Conservation (phyloP, 306 rosid genomes). For the Notholithocarpus densiflorus region DNA sequence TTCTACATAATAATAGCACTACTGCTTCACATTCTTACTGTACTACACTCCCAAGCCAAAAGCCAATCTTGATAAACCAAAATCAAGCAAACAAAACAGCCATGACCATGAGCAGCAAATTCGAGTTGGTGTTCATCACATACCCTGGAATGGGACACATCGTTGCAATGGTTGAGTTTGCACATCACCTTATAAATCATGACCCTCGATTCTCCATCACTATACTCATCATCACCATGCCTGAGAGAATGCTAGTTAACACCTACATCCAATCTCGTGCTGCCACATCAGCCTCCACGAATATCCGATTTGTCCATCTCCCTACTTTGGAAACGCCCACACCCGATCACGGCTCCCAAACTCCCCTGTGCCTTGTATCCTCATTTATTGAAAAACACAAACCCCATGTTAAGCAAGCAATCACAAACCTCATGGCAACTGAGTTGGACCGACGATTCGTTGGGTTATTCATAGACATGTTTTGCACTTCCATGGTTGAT, state of each 20-base stretch:
- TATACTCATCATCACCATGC: slow-evolving; percentile 40
- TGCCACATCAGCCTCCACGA: slow-evolving; percentile 14
- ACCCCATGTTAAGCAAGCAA: slow-evolving; percentile 21
- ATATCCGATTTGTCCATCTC: slow-evolving; percentile 38
- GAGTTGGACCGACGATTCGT: slow-evolving; percentile 23
- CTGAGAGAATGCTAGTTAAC: slow-evolving; percentile 38
- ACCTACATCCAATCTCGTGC: slow-evolving; percentile 37
- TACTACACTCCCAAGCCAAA: no score
- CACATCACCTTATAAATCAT: slow-evolving; percentile 39
- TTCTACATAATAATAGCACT: no score
- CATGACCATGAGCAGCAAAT: slow-evolving; percentile 9
- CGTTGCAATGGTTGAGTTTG: slow-evolving; percentile 56
- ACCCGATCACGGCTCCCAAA: slow-evolving; percentile 32
- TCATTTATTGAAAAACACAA: slow-evolving; percentile 35
- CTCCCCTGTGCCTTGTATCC: slow-evolving; percentile 19
- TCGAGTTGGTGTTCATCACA: slow-evolving; percentile 44
- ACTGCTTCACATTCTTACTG: no score
- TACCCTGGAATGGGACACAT: slow-evolving; percentile 53
- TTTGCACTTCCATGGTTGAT: slow-evolving; percentile 43
- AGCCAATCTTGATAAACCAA: not conserved
- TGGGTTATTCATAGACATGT: slow-evolving; percentile 54
- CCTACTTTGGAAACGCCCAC: slow-evolving; percentile 35
- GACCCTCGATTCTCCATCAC: slow-evolving; percentile 47
- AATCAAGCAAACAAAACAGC: not conserved
- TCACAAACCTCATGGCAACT: slow-evolving; percentile 15